Conservation (phyloP, 371 early-diverging fungal genomes). For the Funneliformis caledonium region DNA sequence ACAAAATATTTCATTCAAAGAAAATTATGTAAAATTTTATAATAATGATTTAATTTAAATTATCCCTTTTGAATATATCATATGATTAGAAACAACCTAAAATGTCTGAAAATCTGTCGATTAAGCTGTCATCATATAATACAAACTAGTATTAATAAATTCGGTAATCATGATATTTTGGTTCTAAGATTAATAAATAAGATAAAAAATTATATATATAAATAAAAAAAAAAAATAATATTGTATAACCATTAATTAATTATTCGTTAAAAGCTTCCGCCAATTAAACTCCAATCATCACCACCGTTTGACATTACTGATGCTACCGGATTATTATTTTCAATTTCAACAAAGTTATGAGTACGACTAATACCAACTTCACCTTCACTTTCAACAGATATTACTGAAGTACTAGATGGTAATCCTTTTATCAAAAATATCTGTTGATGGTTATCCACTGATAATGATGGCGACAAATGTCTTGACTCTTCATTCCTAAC, state of each 20-base stretch:
- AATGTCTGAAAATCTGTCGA: too few relatives aligned
- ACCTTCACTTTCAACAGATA: constrained; percentile 5
- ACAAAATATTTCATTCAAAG: too few relatives aligned
- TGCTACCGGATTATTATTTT: neutral
- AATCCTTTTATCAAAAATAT: neutral
- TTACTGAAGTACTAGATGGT: constrained; percentile 10
- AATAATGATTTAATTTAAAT: too few relatives aligned
- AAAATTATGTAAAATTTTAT: too few relatives aligned
- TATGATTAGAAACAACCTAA: neutral
- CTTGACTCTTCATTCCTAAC: neutral
- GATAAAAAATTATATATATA: too few relatives aligned
- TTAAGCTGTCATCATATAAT: too few relatives aligned
- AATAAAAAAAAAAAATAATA: too few relatives aligned
- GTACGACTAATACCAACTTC: neutral
- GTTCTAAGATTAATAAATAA: neutral
- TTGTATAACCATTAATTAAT: too few relatives aligned
- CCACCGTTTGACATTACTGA: neutral
- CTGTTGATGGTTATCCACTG: neutral
- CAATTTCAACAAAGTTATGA: neutral
- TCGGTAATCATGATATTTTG: neutral
- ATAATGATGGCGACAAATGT: neutral
- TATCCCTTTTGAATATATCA: neutral
- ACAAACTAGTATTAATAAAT: neutral
- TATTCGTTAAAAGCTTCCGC: too few relatives aligned
- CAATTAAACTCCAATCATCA: neutral